Conservation (phyloP, 805 yeast species). For the Wickerhamiella occidentalis region DNA sequence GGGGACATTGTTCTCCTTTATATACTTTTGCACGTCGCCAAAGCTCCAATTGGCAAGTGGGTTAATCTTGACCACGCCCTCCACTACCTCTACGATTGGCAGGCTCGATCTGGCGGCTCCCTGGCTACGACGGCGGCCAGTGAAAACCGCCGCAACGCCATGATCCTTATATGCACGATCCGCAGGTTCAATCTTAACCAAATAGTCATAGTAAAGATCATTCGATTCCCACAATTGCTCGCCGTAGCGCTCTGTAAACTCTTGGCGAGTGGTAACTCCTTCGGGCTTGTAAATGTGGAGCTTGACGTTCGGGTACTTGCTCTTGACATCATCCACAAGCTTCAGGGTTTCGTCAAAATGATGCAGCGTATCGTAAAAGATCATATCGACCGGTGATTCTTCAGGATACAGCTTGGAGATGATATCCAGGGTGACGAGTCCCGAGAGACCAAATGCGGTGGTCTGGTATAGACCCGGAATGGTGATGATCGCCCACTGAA, state of each 20-base stretch:
- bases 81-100: constrained; percentile 59
- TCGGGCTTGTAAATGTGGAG: constrained; percentile 60
- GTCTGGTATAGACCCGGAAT: constrained; percentile 79
- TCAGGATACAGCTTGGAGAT: constrained; percentile 39
- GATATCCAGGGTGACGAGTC: constrained; percentile 78
- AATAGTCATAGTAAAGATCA: constrained; percentile 68
- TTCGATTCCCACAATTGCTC: constrained; percentile 71
- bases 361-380: constrained; percentile 80
- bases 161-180: constrained; percentile 69
- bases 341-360: constrained; percentile 91
- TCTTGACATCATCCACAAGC: constrained; percentile 47
- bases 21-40: constrained; percentile 53
- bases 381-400: constrained; percentile 47
- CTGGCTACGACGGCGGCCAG: constrained; percentile 83
- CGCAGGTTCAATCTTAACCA: constrained; percentile 88
- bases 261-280: constrained; percentile 42
- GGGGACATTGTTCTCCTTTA: constrained; percentile 63
- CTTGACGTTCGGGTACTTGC: constrained; percentile 41
- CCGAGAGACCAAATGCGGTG: constrained; percentile 91
- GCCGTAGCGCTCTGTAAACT: constrained; percentile 59
- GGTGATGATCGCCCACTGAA: constrained; percentile 73
- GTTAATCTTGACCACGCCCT: constrained; percentile 72
- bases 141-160: constrained; percentile 69
- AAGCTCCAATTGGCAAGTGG: constrained; percentile 82
- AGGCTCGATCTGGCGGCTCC: constrained; percentile 70